Evolutionary conservation across 2,329 filamentous ascomycete genomes (phyloP).

Genomic region (Cryphonectria carpinicola): DNA sequence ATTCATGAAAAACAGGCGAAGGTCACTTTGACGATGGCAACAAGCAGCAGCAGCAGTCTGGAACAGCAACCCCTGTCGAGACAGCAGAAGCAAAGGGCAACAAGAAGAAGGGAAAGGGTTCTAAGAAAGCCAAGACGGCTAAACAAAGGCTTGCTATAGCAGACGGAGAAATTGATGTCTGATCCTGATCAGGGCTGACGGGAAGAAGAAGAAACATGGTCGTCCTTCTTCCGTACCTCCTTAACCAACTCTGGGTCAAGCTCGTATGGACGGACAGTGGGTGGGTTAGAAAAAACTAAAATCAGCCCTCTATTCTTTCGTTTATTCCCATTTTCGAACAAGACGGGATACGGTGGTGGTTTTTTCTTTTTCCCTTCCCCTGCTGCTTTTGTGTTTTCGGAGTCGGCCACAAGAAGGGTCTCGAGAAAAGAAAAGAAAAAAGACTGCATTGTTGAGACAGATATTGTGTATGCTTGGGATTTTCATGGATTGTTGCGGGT

Average conservation of each 20-base stretch:
- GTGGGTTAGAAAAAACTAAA: background rate
- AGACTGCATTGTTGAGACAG: background rate
- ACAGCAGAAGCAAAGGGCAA: slow-evolving; percentile 51
- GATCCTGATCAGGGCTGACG: background rate
- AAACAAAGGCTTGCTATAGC: slow-evolving; percentile 72
- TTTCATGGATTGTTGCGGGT: background rate
- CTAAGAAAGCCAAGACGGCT: slow-evolving; percentile 69
- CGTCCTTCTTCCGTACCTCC: background rate
- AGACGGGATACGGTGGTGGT: background rate
- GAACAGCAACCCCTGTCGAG: slow-evolving; percentile 79
- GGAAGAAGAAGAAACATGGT: background rate
- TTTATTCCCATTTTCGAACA: background rate
- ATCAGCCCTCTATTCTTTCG: background rate
- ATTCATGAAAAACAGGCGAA: slow-evolving; percentile 66
- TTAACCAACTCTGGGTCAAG: background rate
- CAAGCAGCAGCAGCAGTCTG: slow-evolving; percentile 72
- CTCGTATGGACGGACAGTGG: too few relatives aligned
- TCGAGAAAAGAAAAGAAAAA: background rate
- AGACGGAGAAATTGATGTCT: slow-evolving; percentile 56
- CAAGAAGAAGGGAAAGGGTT: slow-evolving; percentile 60
- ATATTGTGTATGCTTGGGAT: background rate
- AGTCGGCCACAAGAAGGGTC: background rate
- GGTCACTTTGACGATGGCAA: slow-evolving; percentile 88
- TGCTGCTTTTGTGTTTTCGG: background rate
- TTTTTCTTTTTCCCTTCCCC: too few relatives aligned